Conservation (phyloP, 2,329 filamentous ascomycete genomes). For the Lasiodiplodia sp. region DNA sequence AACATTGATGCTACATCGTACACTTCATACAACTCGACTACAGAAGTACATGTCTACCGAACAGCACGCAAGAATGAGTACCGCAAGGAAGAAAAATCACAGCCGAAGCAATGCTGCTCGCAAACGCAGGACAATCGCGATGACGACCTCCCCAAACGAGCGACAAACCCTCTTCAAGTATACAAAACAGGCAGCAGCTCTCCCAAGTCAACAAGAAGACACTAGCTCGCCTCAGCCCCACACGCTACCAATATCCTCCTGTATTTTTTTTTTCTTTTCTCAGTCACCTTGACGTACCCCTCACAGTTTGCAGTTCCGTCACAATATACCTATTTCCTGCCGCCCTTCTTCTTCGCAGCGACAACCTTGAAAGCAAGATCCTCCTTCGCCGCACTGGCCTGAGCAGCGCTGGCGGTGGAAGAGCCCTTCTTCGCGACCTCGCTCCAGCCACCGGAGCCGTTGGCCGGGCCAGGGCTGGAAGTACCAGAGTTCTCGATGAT, state of each 20-base stretch:
- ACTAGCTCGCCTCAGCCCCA: background rate
- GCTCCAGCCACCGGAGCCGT: conserved; percentile 77
- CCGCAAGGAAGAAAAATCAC: background rate
- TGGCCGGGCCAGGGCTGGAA: conserved; percentile 58
- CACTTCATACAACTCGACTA: conserved; percentile 19
- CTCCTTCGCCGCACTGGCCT: conserved; percentile 41
- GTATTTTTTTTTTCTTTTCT: background rate
- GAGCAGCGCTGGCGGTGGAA: conserved; percentile 39
- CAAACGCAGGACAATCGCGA: background rate
- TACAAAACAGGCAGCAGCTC: background rate
- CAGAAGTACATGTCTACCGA: conserved; percentile 9
- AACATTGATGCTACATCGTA: background rate
- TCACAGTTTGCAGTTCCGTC: background rate
- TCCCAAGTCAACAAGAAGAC: background rate
- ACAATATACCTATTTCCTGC: conserved; percentile 43
- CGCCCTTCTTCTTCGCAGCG: conserved; percentile 85
- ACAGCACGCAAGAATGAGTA: background rate
- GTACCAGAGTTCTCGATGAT: conserved; percentile 75
- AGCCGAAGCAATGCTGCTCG: background rate
- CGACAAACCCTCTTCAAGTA: background rate
- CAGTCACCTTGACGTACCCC: background rate
- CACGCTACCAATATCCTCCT: background rate
- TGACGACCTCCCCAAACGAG: conserved; percentile 3
- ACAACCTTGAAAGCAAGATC: conserved; percentile 87
- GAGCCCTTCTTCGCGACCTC: conserved; percentile 95